Evolutionary conservation across 225 moss, liverwort and hornwort species (phyloP).

Genomic region (Pseudisothecium myosuroides): DNA sequence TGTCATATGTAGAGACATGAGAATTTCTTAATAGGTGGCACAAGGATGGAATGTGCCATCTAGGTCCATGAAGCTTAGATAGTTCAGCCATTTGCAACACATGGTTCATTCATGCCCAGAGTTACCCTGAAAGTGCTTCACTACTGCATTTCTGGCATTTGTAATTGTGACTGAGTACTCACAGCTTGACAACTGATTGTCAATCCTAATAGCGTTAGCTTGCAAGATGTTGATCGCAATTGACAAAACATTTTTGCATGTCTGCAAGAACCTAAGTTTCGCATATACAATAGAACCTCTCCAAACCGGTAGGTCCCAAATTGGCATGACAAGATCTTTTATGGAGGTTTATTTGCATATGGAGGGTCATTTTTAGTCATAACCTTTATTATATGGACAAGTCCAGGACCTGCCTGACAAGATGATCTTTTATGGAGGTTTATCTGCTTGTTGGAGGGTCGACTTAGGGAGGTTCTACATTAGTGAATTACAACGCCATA

Average conservation of each 20-base stretch:
- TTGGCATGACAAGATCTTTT: too few relatives aligned
- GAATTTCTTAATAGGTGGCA: too few relatives aligned
- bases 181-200: background rate
- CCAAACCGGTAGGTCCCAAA: too few relatives aligned
- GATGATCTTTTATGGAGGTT: too few relatives aligned
- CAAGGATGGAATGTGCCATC: background rate
- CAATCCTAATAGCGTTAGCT: background rate
- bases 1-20: background rate
- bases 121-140: too few relatives aligned
- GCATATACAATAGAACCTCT: too few relatives aligned
- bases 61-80: background rate
- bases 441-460: too few relatives aligned
- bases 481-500: background rate
- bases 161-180: background rate
- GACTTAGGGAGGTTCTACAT: too few relatives aligned
- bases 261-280: background rate
- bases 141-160: background rate
- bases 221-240: background rate
- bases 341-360: too few relatives aligned
- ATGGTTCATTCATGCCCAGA: accelerated
- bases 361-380: too few relatives aligned
- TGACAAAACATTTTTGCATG: background rate
- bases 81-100: background rate
- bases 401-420: too few relatives aligned
- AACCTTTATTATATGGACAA: too few relatives aligned